Conservation (phyloP, 2,329 filamentous ascomycete species). For the Parascedosporium putredinis region DNA sequence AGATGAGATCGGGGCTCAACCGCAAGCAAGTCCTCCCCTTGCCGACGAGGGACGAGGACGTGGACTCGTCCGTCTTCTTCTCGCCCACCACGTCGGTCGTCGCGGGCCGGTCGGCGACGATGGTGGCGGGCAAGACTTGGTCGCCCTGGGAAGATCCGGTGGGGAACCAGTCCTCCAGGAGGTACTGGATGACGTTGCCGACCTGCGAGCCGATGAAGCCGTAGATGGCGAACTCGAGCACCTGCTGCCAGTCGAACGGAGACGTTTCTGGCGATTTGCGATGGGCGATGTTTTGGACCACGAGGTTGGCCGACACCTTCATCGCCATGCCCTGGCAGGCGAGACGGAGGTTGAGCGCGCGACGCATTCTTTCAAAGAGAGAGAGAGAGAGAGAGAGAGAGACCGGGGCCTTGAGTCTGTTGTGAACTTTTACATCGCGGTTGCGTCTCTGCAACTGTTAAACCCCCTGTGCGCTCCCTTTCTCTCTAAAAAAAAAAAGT, state of each 20-base stretch:
- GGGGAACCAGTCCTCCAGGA: constrained; percentile 25
- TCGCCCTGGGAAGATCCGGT: constrained; percentile 14
- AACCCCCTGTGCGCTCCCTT: no score
- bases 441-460: no score
- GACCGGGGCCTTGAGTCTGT: neutral
- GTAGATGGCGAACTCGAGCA: constrained; percentile 25
- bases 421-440: neutral
- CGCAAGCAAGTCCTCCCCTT: constrained; percentile 11
- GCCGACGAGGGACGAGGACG: neutral
- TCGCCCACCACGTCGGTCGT: no score
- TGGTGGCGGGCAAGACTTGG: constrained; percentile 12
- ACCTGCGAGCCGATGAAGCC: constrained; percentile 24
- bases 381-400: no score
- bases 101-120: constrained; percentile 12
- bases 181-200: constrained; percentile 24
- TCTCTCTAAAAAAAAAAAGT: no score
- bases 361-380: constrained; percentile 24
- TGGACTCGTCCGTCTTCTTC: constrained; percentile 16
- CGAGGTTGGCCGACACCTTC: constrained; percentile 22
- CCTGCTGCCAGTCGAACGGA: constrained; percentile 22
- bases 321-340: constrained; percentile 19
- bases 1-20: constrained; percentile 20
- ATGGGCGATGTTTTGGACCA: constrained; percentile 18
- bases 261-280: constrained; percentile 13
- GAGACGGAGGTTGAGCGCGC: constrained; percentile 16